A percentile compares a stretch with the other conserved stretches of the same genome.
Evolutionary conservation across 345 rosid genomes (phyloP).

Genomic region (Linum tenue): DNA sequence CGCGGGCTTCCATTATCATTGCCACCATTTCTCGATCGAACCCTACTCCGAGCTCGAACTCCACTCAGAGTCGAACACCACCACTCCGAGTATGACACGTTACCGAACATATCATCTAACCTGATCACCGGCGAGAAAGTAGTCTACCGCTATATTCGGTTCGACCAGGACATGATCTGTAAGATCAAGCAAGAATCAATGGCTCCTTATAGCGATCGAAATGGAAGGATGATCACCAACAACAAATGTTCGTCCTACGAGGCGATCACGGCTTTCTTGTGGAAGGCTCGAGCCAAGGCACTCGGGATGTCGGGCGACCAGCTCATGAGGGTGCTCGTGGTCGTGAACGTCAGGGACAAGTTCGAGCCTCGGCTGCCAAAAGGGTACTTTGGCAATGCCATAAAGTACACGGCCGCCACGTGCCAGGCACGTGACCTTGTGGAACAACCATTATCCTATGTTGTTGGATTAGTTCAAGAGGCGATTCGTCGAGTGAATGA

Average conservation of each 20-base stretch:
- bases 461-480: background rate
- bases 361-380: background rate
- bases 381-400: background rate
- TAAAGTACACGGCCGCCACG: background rate
- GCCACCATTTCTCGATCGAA: background rate
- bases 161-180: background rate
- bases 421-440: background rate
- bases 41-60: background rate
- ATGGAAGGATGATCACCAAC: background rate
- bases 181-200: background rate
- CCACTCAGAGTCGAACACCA: background rate
- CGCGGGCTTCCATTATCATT: background rate
- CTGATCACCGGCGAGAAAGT: background rate
- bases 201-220: too few species aligned
- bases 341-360: background rate
- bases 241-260: background rate
- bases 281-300: background rate
- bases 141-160: background rate
- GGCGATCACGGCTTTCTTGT: background rate
- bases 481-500: background rate
- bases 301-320: background rate
- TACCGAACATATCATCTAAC: background rate
- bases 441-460: background rate
- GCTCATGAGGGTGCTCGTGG: background rate
- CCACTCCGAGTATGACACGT: background rate